Evolutionary conservation across 2,329 filamentous ascomycete species (phyloP).

Genomic region (Phymatotrichopsis omnivora): DNA sequence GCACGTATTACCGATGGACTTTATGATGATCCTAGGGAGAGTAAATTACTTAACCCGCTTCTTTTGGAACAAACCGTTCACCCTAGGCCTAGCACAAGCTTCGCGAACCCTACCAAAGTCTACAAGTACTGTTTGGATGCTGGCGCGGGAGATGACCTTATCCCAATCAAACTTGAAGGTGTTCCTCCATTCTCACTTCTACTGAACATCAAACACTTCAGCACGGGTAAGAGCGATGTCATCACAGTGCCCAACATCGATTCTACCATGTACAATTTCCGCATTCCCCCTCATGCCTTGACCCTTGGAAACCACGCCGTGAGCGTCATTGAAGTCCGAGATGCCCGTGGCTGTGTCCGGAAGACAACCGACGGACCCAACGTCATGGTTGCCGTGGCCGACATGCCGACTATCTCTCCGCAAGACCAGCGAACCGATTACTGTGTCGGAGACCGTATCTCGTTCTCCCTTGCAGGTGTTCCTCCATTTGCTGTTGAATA

Average conservation of each 20-base stretch:
- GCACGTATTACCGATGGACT: slow-evolving; percentile 71
- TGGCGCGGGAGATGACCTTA: slow-evolving; percentile 68
- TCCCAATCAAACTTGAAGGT: slow-evolving; percentile 76
- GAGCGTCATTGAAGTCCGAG: slow-evolving; percentile 79
- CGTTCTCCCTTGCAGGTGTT: slow-evolving; percentile 81
- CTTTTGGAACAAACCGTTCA: slow-evolving; percentile 74
- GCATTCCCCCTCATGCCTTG: slow-evolving; percentile 73
- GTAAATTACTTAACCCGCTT: slow-evolving; percentile 49
- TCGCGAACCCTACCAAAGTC: slow-evolving; percentile 76
- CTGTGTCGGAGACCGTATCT: slow-evolving; percentile 89
- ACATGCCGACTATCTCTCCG: slow-evolving; percentile 82
- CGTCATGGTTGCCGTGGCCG: slow-evolving; percentile 84
- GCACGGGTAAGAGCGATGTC: slow-evolving; percentile 65
- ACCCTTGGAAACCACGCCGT: slow-evolving; percentile 83
- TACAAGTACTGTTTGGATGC: slow-evolving; percentile 94
- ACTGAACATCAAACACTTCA: slow-evolving; percentile 85
- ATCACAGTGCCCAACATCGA: slow-evolving; percentile 73
- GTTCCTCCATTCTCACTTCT: slow-evolving; percentile 74
- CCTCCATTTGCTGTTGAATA: slow-evolving; percentile 91
- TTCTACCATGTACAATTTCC: slow-evolving; percentile 63
- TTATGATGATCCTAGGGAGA: slow-evolving; percentile 62
- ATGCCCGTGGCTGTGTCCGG: slow-evolving; percentile 75
- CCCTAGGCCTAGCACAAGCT: slow-evolving; percentile 68
- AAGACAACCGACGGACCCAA: slow-evolving; percentile 64
- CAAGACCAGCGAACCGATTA: slow-evolving; percentile 67